Evolutionary conservation across 2,329 filamentous ascomycete genomes (phyloP), one percentile per base, ranked within the genome.

Genomic region (Ophiostoma pallidulum): DNA sequence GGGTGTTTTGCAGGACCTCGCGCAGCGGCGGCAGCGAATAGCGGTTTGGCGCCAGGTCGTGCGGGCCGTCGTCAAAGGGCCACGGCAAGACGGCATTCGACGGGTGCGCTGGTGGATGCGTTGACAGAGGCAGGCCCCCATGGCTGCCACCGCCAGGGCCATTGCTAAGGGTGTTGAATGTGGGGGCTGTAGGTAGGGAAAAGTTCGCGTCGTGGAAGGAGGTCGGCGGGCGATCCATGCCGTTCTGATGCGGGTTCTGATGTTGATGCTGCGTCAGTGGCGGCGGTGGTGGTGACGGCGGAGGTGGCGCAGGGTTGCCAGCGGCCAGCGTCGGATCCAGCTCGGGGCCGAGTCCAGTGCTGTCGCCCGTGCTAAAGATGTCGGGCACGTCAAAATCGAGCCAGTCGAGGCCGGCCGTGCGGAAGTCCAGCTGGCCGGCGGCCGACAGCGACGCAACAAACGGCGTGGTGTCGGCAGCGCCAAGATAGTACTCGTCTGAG

Each of bases 1-100:
- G 20, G 10, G 40, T 47, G 16, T 24, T 53, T 12, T 56, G 52
- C 10, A 60, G 48, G 1, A 60, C 52, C 7, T 58, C 56, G 3
- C 51, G 52, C 5, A 60, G 46, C 1, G 56, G 54, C 2, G 51
- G 51, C 10, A 53, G 40, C 5, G 48, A 48, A 24, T 41, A 40
- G 3, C 49, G 35, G 16, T 47, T 29, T 6, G 49, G 46, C 13
- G 28, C 18, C 3, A 42, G 14, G 36, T 51, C 44, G 20, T 46
- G 31, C 4, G 44, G 31, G 9, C 28, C 22, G n/a, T 51, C 39
- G 14, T 53, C 51, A 44, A 53, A 53, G 1, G 51, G 49, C 51
- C 51, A 53, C 3, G 46, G 51, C 20, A 53, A 28, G 7, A 47
- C n/a, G n/a, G n/a, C n/a, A n/a, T n/a, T n/a, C n/a, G n/a, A n/a